Percentiles rank a stretch among this genome's conserved stretches.
Conservation (phyloP, 2,329 filamentous ascomycete species). For the Colletotrichum horii region DNA sequence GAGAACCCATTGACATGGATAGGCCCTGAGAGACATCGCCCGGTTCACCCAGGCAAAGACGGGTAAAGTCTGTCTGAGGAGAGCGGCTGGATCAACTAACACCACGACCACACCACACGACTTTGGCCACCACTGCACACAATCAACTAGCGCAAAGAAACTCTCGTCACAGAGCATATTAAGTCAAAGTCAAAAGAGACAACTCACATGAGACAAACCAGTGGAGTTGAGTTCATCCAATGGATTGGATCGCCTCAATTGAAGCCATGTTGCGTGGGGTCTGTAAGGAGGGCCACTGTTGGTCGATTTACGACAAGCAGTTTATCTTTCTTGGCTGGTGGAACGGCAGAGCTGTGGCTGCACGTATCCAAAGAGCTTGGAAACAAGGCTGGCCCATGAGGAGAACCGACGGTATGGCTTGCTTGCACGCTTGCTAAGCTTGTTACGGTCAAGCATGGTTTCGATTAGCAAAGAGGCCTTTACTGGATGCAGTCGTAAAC, state of each 20-base stretch:
- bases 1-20: background rate
- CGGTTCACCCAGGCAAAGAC: background rate
- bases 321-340: slow-evolving; percentile 25
- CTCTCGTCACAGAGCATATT: background rate
- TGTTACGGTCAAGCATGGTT: slow-evolving; percentile 2
- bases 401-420: background rate
- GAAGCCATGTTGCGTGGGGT: background rate
- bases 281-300: slow-evolving; percentile 12
- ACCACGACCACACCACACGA: background rate
- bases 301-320: slow-evolving; percentile 17
- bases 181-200: background rate
- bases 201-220: slow-evolving; percentile 14
- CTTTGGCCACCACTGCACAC: background rate
- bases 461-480: background rate
- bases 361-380: slow-evolving; percentile 9
- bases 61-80: background rate
- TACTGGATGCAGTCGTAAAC: slow-evolving; percentile 36
- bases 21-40: background rate
- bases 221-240: background rate
- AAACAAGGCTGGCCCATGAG: slow-evolving; percentile 7
- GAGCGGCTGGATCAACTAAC: background rate
- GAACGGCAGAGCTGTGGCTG: slow-evolving; percentile 13
- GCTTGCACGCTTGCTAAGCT: slow-evolving; percentile 1
- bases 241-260: background rate
- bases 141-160: background rate